Conservation (phyloP, 148 eudicot genomes). For the Rhododendron molle region DNA sequence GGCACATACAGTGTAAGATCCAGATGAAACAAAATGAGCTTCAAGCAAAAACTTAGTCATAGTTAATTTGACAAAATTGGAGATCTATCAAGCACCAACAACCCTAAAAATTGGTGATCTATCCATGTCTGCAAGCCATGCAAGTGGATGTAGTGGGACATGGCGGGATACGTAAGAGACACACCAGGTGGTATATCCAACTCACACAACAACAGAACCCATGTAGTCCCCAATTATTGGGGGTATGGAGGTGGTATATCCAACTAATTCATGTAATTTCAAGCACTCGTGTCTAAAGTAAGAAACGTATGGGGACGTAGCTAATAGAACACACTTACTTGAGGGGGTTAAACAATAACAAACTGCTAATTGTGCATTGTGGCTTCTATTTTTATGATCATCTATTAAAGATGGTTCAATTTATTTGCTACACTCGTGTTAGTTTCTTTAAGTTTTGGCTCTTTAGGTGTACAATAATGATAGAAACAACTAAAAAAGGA, state of each 20-base stretch:
- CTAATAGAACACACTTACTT: neutral
- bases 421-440: neutral
- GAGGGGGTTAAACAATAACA: neutral
- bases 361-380: neutral
- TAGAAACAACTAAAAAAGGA: neutral
- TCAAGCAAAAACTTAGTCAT: neutral
- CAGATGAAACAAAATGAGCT: neutral
- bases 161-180: neutral
- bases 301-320: neutral
- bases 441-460: neutral
- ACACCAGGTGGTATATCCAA: neutral
- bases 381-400: neutral
- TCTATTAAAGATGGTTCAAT: neutral
- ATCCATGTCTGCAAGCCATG: neutral
- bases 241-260: neutral
- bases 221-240: no score
- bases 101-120: neutral
- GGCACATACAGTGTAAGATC: neutral
- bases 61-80: neutral
- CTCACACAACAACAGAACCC: no score
- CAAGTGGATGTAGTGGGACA: neutral
- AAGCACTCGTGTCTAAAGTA: neutral
- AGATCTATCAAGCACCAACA: neutral
- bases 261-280: neutral
- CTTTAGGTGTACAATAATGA: neutral